Evolutionary conservation across 2,329 filamentous ascomycete species (phyloP).

Genomic region (Triangularia setosa): DNA sequence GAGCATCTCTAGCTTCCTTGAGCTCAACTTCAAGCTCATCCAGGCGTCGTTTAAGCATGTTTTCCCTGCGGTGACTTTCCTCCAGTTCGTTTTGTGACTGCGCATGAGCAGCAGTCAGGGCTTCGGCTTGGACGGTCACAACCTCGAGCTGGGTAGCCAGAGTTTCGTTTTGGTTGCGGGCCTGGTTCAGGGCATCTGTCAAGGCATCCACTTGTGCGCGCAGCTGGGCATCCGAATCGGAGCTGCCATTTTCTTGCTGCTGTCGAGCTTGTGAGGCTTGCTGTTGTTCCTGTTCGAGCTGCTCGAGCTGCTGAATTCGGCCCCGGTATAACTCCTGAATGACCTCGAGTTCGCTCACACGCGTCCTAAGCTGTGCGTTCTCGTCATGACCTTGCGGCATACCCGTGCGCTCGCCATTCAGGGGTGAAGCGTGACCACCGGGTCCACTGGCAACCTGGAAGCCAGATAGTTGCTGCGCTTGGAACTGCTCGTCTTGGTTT

Average conservation of each 20-base stretch:
- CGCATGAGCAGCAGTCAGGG: slow-evolving; percentile 37
- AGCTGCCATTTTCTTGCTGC: slow-evolving; percentile 49
- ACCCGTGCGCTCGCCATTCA: slow-evolving; percentile 62
- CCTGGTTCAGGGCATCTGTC: slow-evolving; percentile 37
- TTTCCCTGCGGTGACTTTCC: slow-evolving; percentile 73
- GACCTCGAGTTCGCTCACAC: slow-evolving; percentile 90
- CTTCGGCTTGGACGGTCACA: slow-evolving; percentile 46
- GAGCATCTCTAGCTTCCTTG: slow-evolving; percentile 32
- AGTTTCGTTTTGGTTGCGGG: not conserved
- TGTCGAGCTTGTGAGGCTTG: slow-evolving; percentile 33
- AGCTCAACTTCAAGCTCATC: slow-evolving; percentile 68
- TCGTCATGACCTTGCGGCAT: slow-evolving; percentile 69
- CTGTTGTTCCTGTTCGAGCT: slow-evolving; percentile 59
- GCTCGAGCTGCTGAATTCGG: slow-evolving; percentile 60
- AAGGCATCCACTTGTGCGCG: slow-evolving; percentile 51
- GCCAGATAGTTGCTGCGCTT: slow-evolving; percentile 47
- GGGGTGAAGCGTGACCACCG: slow-evolving; percentile 48
- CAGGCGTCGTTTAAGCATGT: slow-evolving; percentile 76
- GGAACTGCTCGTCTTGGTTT: slow-evolving; percentile 68
- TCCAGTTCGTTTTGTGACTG: slow-evolving; percentile 63
- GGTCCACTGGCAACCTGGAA: slow-evolving; percentile 51
- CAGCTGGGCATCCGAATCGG: slow-evolving; percentile 51
- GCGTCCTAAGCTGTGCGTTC: slow-evolving; percentile 87
- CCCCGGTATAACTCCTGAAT: slow-evolving; percentile 83
- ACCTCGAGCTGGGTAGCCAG: slow-evolving; percentile 47